A percentile compares a stretch with the other conserved stretches of the same genome.
phyloP scores from a whole-genome alignment of 257 asterid species.

The Capsicum baccatum region DNA sequence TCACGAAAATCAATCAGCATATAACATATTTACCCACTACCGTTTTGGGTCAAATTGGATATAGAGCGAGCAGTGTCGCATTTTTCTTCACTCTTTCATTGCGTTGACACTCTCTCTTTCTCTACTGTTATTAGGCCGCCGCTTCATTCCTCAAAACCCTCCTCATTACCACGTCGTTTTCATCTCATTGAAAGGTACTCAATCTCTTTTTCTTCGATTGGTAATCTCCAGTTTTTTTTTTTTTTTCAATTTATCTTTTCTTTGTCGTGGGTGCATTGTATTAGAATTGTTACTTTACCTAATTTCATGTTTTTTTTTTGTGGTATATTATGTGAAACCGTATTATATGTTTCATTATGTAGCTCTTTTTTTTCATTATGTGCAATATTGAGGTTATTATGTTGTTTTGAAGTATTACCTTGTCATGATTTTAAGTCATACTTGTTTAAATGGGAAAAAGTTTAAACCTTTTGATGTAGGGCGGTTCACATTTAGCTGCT shows the following conservation, averaged over 20 bases:
- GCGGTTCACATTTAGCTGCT: not conserved
- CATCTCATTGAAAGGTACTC: too few species aligned
- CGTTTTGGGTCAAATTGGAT: not conserved
- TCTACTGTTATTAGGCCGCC: not conserved
- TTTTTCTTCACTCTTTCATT: not conserved
- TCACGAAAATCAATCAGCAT: not conserved
- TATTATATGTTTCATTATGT: not conserved
- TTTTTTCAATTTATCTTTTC: not conserved
- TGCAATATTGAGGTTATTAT: not conserved
- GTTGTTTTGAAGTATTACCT: not conserved
- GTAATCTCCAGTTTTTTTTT: not conserved
- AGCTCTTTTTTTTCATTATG: not conserved
- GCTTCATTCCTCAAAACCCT: constrained; percentile 11
- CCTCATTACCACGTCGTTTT: not conserved
- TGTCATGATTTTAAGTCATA: too few species aligned
- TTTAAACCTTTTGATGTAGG: not conserved
- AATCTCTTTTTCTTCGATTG: not conserved
- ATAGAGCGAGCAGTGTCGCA: not conserved
- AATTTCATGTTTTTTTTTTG: not conserved
- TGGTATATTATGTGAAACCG: not conserved
- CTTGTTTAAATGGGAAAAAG: not conserved
- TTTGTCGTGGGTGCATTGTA: not conserved
- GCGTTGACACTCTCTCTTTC: not conserved
- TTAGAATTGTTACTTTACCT: not conserved
- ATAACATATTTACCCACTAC: not conserved